phyloP scores from a whole-genome alignment of 208 protist species.

The Crithidia acanthocephali region DNA sequence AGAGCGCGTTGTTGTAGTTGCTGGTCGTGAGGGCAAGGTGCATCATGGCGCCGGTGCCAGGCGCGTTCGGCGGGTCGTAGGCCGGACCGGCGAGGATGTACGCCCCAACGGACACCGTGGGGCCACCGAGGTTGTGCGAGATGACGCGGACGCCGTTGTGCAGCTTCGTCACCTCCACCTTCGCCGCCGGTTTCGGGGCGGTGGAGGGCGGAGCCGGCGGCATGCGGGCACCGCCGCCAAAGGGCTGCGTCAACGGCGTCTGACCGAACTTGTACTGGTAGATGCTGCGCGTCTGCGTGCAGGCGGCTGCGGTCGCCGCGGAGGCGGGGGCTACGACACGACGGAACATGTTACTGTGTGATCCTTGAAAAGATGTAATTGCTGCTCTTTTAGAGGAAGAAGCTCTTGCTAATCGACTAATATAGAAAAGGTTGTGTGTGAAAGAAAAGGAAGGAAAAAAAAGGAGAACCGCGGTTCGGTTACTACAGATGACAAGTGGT shows the following conservation, averaged over 20 bases:
- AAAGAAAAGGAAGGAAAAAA: too few relatives aligned
- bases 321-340: conserved; percentile 36
- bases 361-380: neutral
- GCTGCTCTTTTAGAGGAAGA: neutral
- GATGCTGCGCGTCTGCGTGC: conserved; percentile 54
- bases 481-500: neutral
- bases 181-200: conserved; percentile 10
- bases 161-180: conserved; percentile 71
- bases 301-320: conserved; percentile 28
- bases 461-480: neutral
- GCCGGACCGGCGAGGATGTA: conserved; percentile 84
- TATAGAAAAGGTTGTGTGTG: too few relatives aligned
- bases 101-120: conserved; percentile 77
- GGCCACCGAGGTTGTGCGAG: conserved; percentile 71
- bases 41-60: conserved; percentile 75
- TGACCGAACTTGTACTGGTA: conserved; percentile 86
- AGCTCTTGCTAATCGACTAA: neutral
- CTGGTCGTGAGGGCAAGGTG: conserved; percentile 80
- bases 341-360: conserved; percentile 49
- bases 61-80: conserved; percentile 77
- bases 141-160: conserved; percentile 87
- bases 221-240: conserved; percentile 21
- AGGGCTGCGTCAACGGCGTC: conserved; percentile 52
- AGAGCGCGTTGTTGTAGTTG: conserved; percentile 87
- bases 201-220: conserved; percentile 17